Conservation (phyloP, 2,329 filamentous ascomycete genomes). For the Sporothrix inflata region DNA sequence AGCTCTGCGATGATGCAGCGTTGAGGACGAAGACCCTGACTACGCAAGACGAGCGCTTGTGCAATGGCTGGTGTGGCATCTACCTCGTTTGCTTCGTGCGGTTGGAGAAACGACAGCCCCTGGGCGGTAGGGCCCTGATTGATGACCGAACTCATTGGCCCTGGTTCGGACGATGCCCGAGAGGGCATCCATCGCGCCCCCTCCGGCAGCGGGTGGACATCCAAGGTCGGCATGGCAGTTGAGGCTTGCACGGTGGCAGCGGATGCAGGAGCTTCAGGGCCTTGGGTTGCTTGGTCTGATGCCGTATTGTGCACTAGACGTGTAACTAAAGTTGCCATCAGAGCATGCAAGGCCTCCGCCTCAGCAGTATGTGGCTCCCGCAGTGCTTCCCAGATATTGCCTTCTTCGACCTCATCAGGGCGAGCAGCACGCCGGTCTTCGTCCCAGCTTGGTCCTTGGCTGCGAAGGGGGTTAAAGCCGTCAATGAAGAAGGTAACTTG, state of each 20-base stretch:
- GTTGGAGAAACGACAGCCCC: constrained; percentile 8
- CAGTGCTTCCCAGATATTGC: background rate
- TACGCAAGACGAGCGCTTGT: background rate
- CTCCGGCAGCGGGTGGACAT: too few species aligned
- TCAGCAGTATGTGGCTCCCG: background rate
- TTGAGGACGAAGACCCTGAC: background rate
- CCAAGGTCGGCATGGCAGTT: background rate
- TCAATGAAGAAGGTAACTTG: background rate
- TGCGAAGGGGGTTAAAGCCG: background rate
- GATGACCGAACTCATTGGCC: background rate
- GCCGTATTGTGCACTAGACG: background rate
- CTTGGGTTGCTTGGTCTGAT: background rate
- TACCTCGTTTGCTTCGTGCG: background rate
- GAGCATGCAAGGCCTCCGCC: background rate
- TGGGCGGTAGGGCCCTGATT: background rate
- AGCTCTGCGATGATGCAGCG: constrained; percentile 10
- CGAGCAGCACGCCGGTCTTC: background rate
- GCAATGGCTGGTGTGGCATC: background rate
- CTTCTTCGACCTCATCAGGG: background rate
- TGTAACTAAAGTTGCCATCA: background rate
- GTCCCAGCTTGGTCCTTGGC: background rate
- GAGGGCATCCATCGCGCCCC: background rate
- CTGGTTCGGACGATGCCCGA: background rate
- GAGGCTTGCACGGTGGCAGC: background rate
- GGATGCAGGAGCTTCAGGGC: background rate